phyloP scores from a whole-genome alignment of 805 yeast species.

The Ogataea saltuana region DNA sequence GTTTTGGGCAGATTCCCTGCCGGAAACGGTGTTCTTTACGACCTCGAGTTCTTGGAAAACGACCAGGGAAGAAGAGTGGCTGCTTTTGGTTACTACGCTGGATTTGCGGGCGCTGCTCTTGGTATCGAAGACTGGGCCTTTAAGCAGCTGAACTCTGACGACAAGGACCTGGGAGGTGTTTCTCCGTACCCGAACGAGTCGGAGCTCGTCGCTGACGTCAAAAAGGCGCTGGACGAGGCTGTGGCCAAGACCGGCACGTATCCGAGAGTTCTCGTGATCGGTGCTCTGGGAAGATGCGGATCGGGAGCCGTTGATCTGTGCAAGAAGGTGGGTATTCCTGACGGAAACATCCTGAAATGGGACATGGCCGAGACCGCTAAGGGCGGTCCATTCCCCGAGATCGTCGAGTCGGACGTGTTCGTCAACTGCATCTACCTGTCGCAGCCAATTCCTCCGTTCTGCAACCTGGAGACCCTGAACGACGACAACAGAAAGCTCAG shows the following conservation, averaged over 20 bases:
- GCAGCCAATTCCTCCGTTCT: slow-evolving; percentile 90
- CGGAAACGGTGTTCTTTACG: slow-evolving; percentile 90
- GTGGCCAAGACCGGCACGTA: slow-evolving; percentile 56
- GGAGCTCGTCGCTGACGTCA: slow-evolving; percentile 71
- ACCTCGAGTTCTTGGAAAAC: slow-evolving; percentile 90
- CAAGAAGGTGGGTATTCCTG: slow-evolving; percentile 84
- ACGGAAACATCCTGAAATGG: slow-evolving; percentile 83
- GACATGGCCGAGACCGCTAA: slow-evolving; percentile 94
- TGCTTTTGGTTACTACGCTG: slow-evolving; percentile 99
- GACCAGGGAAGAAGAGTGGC: slow-evolving; percentile 98
- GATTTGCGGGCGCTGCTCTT: slow-evolving; percentile 99
- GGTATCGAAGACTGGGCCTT: slow-evolving; percentile 95
- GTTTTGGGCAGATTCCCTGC: slow-evolving; percentile 86
- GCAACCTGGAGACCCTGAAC: slow-evolving; percentile 69
- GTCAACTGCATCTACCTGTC: slow-evolving; percentile 96
- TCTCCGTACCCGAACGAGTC: slow-evolving; percentile 80
- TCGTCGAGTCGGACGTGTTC: slow-evolving; percentile 83
- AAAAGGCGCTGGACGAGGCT: slow-evolving; percentile 57
- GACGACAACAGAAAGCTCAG: slow-evolving; percentile 70
- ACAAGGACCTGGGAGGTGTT: slow-evolving; percentile 74
- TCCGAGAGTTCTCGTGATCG: slow-evolving; percentile 87
- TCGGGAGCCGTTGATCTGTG: slow-evolving; percentile 91
- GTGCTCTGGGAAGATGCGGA: slow-evolving; percentile 99
- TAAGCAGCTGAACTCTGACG: slow-evolving; percentile 71
- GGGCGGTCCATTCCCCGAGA: slow-evolving; percentile 97